These are phyloP conservation scores for Candida cerambycidarum DNA, from an alignment of 805 yeast species.

Conservation along the genomic window DNA sequence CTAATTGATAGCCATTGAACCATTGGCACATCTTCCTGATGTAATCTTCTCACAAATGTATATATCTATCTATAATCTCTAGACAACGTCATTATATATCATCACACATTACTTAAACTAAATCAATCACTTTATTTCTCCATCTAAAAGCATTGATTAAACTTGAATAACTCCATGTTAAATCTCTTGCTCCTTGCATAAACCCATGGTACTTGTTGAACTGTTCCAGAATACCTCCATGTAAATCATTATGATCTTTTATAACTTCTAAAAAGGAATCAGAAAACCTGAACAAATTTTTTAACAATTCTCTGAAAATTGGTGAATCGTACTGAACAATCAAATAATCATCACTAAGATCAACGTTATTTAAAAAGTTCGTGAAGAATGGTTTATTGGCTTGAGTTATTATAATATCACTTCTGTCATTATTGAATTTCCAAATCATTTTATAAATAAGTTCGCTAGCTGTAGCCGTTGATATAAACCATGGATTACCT, in stretches of 20 bases:
- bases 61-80: slow-evolving; percentile 4
- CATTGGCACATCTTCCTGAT: no score
- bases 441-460: slow-evolving; percentile 54
- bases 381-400: slow-evolving; percentile 29
- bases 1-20: no score
- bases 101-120: background rate
- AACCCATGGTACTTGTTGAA: slow-evolving; percentile 78
- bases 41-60: no score
- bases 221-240: slow-evolving; percentile 85
- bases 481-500: slow-evolving; percentile 93
- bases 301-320: slow-evolving; percentile 48
- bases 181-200: slow-evolving; percentile 82
- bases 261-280: slow-evolving; percentile 67
- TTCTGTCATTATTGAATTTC: slow-evolving; percentile 36
- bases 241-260: slow-evolving; percentile 57
- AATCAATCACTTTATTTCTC: slow-evolving; percentile 35
- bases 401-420: slow-evolving; percentile 45
- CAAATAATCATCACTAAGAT: slow-evolving; percentile 18
- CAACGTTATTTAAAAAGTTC: slow-evolving; percentile 28
- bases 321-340: slow-evolving; percentile 37
- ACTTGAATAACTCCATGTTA: slow-evolving; percentile 91
- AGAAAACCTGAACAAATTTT: slow-evolving; percentile 51
- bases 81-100: background rate
- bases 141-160: slow-evolving; percentile 68
- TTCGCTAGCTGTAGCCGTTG: slow-evolving; percentile 71